Evolutionary conservation across 129 eudicot genomes (phyloP), one percentile per base, ranked within the genome.

Genomic region (Glebionis coronaria): DNA sequence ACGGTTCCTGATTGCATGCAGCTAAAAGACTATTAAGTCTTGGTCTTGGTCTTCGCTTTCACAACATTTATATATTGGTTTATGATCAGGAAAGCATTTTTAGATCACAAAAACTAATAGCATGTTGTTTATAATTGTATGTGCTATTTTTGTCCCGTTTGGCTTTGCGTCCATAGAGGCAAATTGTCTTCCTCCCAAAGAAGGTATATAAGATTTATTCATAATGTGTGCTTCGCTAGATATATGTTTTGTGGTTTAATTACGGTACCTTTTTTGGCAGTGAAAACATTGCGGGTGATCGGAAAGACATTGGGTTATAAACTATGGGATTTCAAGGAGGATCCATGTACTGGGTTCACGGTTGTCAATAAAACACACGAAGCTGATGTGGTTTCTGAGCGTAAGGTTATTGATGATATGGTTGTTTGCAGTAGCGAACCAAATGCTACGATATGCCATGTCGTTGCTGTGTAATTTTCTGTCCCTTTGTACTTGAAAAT

Each of bases 281-380:
- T 80, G 21, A 40, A 44, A 59, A 76, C 79, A 5, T 59, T 84
- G 77, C 9, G 25, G 69, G 72, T 18, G 49, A 78, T 88, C 16
- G 90, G 77, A 20, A 65, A 63, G 44, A 77, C 76, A 5, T 42
- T 84, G 79, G 81, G 88, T 47, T n/a, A n/a, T n/a, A 88, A 84
- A 64, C 71, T 78, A 25, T 85, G 96, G 88, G 55, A 88, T 56
- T 81, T 85, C 40, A 63, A 71, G 12, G 78, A 60, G 47, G 84
- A 73, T 59, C 80, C 83, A 5, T 88, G 96, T 67, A 8, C 23
- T 14, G 28, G 7, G 50, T 12, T 44, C 13, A 3, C 50, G 10
- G 13, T 8, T 13, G 13, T 13, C 50, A 44, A 44, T 44, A 44
- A 9, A 44, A 44, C 50, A 44, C 7, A 44, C 2, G 25, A 23